Evolutionary conservation across 2,329 filamentous ascomycete species (phyloP).

Genomic region (Beauveria varroae): DNA sequence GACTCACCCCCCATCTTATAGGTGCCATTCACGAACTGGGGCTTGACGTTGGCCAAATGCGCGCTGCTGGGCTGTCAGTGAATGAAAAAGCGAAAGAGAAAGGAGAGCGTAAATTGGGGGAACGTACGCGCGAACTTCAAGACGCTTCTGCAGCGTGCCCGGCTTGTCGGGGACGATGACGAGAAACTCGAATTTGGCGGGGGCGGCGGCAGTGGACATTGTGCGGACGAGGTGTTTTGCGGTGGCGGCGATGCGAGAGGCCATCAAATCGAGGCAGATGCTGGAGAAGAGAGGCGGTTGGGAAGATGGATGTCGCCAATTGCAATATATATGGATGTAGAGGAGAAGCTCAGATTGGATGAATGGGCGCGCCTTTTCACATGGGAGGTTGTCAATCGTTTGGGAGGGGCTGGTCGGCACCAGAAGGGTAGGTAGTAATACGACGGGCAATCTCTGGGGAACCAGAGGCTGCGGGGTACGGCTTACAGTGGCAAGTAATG

Average conservation of each 20-base stretch:
- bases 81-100: slow-evolving; percentile 7
- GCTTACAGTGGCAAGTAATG: too few species aligned
- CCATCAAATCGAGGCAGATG: not conserved
- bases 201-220: slow-evolving; percentile 22
- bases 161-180: slow-evolving; percentile 62
- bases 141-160: slow-evolving; percentile 50
- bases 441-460: too few species aligned
- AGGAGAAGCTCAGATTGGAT: too few species aligned
- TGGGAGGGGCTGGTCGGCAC: too few species aligned
- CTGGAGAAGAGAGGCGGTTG: not conserved
- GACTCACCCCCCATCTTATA: slow-evolving; percentile 56
- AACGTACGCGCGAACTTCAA: slow-evolving; percentile 49
- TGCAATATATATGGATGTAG: too few species aligned
- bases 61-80: slow-evolving; percentile 11
- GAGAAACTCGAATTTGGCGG: slow-evolving; percentile 54
- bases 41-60: slow-evolving; percentile 52
- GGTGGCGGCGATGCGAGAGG: slow-evolving; percentile 5
- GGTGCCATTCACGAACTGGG: slow-evolving; percentile 44
- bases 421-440: too few species aligned
- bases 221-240: slow-evolving; percentile 15
- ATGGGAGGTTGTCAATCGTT: too few species aligned
- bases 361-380: too few species aligned
- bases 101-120: not conserved
- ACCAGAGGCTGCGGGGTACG: too few species aligned
- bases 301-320: too few species aligned